These are phyloP conservation scores for Deinandra increscens DNA, from an alignment of 129 eudicot species.

Conservation along the genomic window DNA sequence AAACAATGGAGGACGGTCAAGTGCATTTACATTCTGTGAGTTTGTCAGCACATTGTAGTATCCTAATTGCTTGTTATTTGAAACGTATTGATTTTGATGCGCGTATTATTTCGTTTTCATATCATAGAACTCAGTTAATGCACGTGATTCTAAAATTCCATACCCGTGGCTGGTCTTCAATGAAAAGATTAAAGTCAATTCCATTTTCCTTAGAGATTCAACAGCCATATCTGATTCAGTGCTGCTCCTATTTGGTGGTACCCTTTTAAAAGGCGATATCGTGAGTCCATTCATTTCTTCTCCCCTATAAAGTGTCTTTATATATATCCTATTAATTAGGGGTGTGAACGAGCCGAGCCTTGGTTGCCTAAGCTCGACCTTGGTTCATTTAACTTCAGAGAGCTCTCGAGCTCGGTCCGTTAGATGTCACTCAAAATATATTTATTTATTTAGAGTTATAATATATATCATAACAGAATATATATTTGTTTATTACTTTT, in stretches of 20 bases:
- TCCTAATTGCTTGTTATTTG: neutral
- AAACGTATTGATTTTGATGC: constrained; percentile 9
- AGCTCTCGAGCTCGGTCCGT: too few relatives aligned
- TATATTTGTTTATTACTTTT: too few relatives aligned
- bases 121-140: constrained; percentile 81
- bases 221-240: constrained; percentile 90
- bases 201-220: constrained; percentile 86
- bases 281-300: constrained; percentile 42
- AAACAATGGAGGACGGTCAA: constrained; percentile 96
- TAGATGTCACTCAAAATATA: too few relatives aligned
- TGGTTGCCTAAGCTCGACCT: too few relatives aligned
- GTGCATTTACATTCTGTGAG: constrained; percentile 86
- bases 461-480: too few relatives aligned
- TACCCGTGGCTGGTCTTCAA: constrained; percentile 96
- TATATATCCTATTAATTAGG: neutral
- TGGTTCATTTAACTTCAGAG: too few relatives aligned
- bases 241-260: constrained; percentile 85
- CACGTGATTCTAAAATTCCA: constrained; percentile 74
- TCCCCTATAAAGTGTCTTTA: neutral
- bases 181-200: constrained; percentile 92
- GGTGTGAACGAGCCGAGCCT: too few relatives aligned
- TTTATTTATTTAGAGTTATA: too few relatives aligned
- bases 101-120: constrained; percentile 13
- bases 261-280: constrained; percentile 61
- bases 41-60: neutral